A percentile compares a stretch with the other conserved stretches of the same genome.
Conservation (phyloP, 2,329 filamentous ascomycete genomes). For the Claviceps sp. region DNA sequence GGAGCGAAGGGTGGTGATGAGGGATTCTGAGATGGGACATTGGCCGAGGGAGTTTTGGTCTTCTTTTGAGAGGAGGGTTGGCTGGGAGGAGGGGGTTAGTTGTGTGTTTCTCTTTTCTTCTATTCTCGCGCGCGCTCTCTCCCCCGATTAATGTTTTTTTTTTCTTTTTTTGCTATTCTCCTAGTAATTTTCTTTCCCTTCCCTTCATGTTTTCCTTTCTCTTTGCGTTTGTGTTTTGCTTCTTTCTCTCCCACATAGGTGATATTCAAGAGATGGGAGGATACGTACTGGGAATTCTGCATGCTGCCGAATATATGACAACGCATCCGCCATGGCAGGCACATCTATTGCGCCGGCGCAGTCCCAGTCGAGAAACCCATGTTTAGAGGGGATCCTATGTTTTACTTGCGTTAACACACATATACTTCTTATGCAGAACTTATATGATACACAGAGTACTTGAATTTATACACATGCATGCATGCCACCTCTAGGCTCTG, state of each 20-base stretch:
- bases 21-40: conserved; percentile 35
- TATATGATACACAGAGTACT: background rate
- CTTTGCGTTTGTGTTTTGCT: background rate
- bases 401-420: background rate
- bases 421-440: background rate
- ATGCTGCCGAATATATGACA: conserved; percentile 55
- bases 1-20: conserved; percentile 31
- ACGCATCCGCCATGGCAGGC: conserved; percentile 48
- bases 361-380: conserved; percentile 78
- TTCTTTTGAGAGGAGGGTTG: conserved; percentile 28
- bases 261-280: too few relatives aligned
- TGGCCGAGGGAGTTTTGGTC: conserved; percentile 48
- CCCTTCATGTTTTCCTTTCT: background rate
- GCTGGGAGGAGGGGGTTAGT: conserved; percentile 9
- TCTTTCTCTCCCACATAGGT: too few relatives aligned
- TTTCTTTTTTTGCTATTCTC: background rate
- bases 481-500: background rate
- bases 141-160: background rate
- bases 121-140: too few relatives aligned
- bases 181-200: too few relatives aligned
- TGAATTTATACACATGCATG: background rate
- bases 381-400: conserved; percentile 37
- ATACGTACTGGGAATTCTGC: conserved; percentile 40
- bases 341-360: conserved; percentile 69
- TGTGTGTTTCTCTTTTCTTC: background rate